These are phyloP conservation scores for Scytalidium sp. DNA, from an alignment of 2,329 filamentous ascomycete genomes.

Conservation along the genomic window DNA sequence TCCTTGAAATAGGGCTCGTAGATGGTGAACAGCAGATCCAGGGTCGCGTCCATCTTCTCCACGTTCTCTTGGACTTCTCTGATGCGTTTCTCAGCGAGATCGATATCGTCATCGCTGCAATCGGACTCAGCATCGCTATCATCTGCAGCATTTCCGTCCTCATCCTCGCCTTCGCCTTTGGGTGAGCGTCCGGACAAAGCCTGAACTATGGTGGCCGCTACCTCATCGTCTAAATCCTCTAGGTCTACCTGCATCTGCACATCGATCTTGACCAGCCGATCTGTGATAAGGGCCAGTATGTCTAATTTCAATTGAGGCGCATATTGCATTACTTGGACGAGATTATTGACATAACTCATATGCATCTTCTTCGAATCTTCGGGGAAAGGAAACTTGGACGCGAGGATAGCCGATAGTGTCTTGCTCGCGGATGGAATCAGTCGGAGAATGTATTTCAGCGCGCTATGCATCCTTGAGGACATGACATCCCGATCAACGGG, in stretches of 20 bases:
- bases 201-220: conserved; percentile 69
- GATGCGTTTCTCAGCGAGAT: conserved; percentile 60
- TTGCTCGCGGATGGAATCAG: conserved; percentile 78
- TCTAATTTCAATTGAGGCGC: conserved; percentile 75
- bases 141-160: conserved; percentile 43
- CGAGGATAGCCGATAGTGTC: conserved; percentile 64
- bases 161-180: conserved; percentile 47
- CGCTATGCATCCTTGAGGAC: conserved; percentile 71
- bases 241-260: conserved; percentile 92
- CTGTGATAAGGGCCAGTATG: conserved; percentile 78
- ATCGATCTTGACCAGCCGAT: conserved; percentile 88
- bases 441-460: conserved; percentile 71
- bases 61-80: conserved; percentile 77
- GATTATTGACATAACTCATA: conserved; percentile 82
- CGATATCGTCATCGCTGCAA: conserved; percentile 66
- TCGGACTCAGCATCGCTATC: conserved; percentile 70
- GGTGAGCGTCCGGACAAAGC: conserved; percentile 37
- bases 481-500: conserved; percentile 60
- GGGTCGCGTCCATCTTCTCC: conserved; percentile 84
- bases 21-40: conserved; percentile 83
- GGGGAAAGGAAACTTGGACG: conserved; percentile 70
- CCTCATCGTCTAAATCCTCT: conserved; percentile 87
- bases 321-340: conserved; percentile 75
- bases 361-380: conserved; percentile 77
- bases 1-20: conserved; percentile 72